Evolutionary conservation across 2,329 filamentous ascomycete species (phyloP).

Genomic region (Clonostachys sp.): DNA sequence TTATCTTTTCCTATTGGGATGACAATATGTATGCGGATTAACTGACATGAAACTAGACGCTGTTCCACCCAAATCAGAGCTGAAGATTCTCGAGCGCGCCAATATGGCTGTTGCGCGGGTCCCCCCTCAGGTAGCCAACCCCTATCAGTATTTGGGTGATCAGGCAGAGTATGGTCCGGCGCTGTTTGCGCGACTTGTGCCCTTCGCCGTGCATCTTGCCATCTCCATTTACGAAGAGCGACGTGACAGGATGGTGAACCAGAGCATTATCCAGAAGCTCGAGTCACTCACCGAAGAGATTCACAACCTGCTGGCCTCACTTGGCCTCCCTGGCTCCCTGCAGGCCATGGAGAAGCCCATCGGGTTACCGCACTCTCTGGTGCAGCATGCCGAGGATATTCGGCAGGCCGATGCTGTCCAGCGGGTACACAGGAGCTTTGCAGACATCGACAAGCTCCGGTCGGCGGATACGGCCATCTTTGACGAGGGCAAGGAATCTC

Average conservation of each 20-base stretch:
- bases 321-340: slow-evolving; percentile 87
- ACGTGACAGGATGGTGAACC: slow-evolving; percentile 84
- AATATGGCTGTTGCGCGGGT: slow-evolving; percentile 80
- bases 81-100: slow-evolving; percentile 80
- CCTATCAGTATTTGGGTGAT: slow-evolving; percentile 75
- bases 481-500: slow-evolving; percentile 73
- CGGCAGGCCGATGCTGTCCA: slow-evolving; percentile 84
- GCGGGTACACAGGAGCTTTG: slow-evolving; percentile 72
- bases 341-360: slow-evolving; percentile 94
- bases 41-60: slow-evolving; percentile 45
- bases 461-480: slow-evolving; percentile 73
- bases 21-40: not conserved
- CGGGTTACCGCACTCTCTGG: slow-evolving; percentile 77
- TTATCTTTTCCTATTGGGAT: not conserved
- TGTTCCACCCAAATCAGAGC: slow-evolving; percentile 82
- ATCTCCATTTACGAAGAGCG: slow-evolving; percentile 94
- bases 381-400: slow-evolving; percentile 91
- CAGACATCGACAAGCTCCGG: slow-evolving; percentile 88
- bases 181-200: slow-evolving; percentile 86
- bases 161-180: slow-evolving; percentile 77
- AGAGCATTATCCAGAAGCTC: slow-evolving; percentile 78
- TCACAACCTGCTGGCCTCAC: slow-evolving; percentile 71
- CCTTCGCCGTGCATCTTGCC: slow-evolving; percentile 91
- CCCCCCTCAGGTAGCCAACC: slow-evolving; percentile 77
- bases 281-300: slow-evolving; percentile 77